phyloP scores from a whole-genome alignment of 306 rosid genomes.

The Sicyos edulis region DNA sequence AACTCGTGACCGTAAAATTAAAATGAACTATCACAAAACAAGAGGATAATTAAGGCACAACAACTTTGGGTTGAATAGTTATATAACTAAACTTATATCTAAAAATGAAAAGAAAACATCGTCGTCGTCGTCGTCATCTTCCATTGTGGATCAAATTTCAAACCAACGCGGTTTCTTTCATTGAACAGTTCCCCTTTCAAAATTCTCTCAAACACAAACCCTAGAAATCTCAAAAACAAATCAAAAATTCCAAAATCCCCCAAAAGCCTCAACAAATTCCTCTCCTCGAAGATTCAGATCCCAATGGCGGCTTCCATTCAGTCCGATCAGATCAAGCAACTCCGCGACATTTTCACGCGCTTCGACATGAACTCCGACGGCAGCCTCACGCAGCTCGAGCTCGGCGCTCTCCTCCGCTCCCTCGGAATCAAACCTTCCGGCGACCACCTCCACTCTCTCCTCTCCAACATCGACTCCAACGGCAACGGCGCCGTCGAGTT shows the following conservation, averaged over 20 bases:
- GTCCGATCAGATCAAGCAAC: conserved; percentile 52
- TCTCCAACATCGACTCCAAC: conserved; percentile 61
- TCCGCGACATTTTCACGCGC: conserved; percentile 58
- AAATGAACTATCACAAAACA: too few relatives aligned
- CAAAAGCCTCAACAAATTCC: neutral
- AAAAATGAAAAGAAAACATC: neutral
- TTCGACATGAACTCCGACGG: conserved; percentile 90
- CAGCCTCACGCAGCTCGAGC: conserved; percentile 78
- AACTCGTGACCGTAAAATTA: too few relatives aligned
- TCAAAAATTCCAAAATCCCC: neutral
- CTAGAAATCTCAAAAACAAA: neutral
- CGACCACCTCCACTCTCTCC: conserved; percentile 48
- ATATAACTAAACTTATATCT: too few relatives aligned
- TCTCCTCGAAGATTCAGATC: too few relatives aligned
- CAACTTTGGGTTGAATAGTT: too few relatives aligned
- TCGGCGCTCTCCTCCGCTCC: conserved; percentile 78
- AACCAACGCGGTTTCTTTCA: conserved; percentile 1
- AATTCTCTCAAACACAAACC: neutral
- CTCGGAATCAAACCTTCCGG: conserved; percentile 74
- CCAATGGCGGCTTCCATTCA: conserved; percentile 38
- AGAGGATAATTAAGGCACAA: too few relatives aligned
- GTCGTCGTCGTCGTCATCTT: too few relatives aligned
- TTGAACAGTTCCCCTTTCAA: too few relatives aligned
- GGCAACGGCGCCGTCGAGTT: conserved; percentile 68
- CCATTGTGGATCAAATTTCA: neutral